phyloP scores from a whole-genome alignment of 176 grass and related monocot genomes.

The Cenchrus purpureus region DNA sequence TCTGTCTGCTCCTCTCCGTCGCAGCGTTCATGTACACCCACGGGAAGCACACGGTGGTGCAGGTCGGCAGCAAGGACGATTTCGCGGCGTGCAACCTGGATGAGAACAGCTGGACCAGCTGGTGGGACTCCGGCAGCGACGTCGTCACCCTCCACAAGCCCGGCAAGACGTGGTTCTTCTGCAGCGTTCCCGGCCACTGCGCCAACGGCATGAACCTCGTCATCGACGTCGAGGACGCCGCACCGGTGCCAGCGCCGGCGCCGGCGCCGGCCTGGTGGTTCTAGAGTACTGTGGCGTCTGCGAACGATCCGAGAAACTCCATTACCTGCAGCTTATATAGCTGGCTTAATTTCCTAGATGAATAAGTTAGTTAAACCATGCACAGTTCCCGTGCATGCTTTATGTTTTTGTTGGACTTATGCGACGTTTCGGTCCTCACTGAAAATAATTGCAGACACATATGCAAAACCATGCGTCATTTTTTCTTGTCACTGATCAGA shows the following conservation, averaged over 20 bases:
- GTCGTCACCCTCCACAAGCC: background rate
- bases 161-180: slow-evolving; percentile 16
- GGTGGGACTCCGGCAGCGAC: background rate
- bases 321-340: too few species aligned
- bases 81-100: slow-evolving; percentile 15
- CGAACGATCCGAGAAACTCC: too few species aligned
- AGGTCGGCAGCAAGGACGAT: background rate
- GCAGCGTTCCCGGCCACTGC: background rate
- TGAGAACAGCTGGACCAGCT: rapidly evolving
- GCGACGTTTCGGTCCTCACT: too few species aligned
- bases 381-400: too few species aligned
- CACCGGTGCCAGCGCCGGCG: background rate
- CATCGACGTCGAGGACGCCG: background rate
- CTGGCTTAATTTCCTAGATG: too few species aligned
- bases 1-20: background rate
- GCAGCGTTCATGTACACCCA: background rate
- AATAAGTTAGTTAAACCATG: too few species aligned
- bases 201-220: slow-evolving; percentile 5
- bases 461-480: too few species aligned
- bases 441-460: too few species aligned
- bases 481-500: too few species aligned
- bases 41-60: background rate
- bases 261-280: background rate
- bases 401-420: too few species aligned
- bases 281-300: too few species aligned